These are phyloP conservation scores for Penicillium paradoxum DNA, from an alignment of 495 filamentous ascomycete genomes.

Conservation along the genomic window DNA sequence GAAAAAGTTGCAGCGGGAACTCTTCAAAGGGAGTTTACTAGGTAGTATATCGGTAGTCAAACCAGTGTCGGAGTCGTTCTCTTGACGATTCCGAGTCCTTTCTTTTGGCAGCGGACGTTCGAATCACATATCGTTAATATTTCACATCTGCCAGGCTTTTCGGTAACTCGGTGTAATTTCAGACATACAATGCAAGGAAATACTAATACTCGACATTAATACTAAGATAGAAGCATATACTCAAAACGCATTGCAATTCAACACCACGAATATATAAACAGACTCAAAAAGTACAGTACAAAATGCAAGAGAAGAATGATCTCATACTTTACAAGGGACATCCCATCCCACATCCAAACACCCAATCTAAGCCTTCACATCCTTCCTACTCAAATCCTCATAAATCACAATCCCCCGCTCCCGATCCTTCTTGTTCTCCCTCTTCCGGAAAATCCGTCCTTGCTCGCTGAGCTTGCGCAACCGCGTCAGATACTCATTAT, in stretches of 20 bases:
- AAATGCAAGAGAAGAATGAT: background rate
- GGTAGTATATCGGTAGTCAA: too few species aligned
- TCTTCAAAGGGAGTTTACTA: too few species aligned
- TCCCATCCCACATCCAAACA: background rate
- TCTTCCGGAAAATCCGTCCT: constrained; percentile 46
- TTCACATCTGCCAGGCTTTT: too few species aligned
- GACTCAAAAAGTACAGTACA: background rate
- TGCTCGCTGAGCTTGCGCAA: constrained; percentile 39
- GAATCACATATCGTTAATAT: too few species aligned
- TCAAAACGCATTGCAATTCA: background rate
- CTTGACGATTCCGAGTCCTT: too few species aligned
- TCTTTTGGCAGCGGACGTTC: too few species aligned
- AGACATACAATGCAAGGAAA: too few species aligned
- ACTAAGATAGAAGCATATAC: background rate
- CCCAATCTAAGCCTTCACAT: background rate
- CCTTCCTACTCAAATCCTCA: constrained; percentile 12
- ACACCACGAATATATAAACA: background rate
- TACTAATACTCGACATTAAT: background rate
- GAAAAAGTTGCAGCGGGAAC: too few species aligned
- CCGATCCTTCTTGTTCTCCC: constrained; percentile 46
- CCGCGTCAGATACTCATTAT: constrained; percentile 34
- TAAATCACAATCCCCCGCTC: constrained; percentile 28
- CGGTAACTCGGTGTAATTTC: too few species aligned
- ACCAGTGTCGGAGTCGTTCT: too few species aligned
- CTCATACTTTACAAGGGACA: constrained; percentile 15